Base-by-base conservation (phyloP, 768 basidiomycete species). In the Rhizopogon rudus region DNA sequence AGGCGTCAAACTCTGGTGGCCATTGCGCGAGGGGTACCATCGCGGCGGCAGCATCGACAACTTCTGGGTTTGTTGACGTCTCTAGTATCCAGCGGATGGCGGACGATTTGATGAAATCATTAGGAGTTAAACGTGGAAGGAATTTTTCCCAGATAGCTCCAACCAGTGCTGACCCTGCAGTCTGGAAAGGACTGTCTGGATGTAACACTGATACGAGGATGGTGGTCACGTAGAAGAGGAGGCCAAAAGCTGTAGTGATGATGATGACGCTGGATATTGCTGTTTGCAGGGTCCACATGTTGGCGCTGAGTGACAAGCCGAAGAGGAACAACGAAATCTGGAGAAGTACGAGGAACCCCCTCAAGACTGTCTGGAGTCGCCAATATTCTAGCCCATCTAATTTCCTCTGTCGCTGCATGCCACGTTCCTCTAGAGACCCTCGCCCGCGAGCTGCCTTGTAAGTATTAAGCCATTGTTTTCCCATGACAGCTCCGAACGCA, bases 31-130 rank as follows among this genome's bases (percentile, higher is more conserved):
- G 9, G 6, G 44, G 10, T 45, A 45, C 5, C 1, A 29, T 45
- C 3, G 28, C 28, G 12, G 28, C 44, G 3, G 44, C 44, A 45
- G 16, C n/a, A 5, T 45, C 28, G n/a, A 29, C 25, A 4, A 25
- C 4, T 5, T 25, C 25, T 25, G 25, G 25, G 25, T 25, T 25
- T 25, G 25, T 25, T 8, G 64, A 64, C 4, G 49, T 64, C 29
- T 60, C 58, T 13, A 64, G 51, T 6, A 64, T 41, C 63, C 63
- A 64, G 31, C 43, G 44, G 9, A 65, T 55, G 5, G 59, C 44
- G 4, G 25, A 28, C 8, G 14, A 28, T 44, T 44, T 44, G 20
- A 3, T 22, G 22, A 25, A 44, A 14, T 8, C 8, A 14, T 22
- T 28, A 16, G 25, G 7, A 9, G 14, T 9, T 1, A 16, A 16